A percentile compares a stretch with the other conserved stretches of the same genome.
These are phyloP conservation scores for Lactifluus subvellereus DNA, from an alignment of 768 basidiomycete genomes.

Conservation along the genomic window DNA sequence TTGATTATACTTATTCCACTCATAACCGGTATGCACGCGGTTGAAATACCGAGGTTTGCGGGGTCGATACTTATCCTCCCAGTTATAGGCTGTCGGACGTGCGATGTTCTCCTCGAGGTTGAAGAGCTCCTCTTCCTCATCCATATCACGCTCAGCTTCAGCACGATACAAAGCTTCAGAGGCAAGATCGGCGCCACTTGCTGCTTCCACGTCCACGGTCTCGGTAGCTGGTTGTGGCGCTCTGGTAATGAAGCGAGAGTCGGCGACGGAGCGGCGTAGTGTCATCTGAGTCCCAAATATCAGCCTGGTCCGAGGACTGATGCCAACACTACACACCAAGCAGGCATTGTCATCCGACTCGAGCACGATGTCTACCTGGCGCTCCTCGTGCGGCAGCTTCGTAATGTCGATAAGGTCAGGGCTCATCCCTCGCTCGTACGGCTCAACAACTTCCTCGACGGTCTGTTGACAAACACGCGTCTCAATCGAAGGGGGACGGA, in stretches of 20 bases:
- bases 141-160: constrained; percentile 87
- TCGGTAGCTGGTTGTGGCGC: constrained; percentile 55
- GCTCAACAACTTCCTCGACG: constrained; percentile 60
- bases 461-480: constrained; percentile 33
- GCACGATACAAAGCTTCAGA: constrained; percentile 88
- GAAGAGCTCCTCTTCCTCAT: constrained; percentile 94
- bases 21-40: constrained; percentile 97
- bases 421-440: constrained; percentile 83
- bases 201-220: constrained; percentile 47
- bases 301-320: constrained; percentile 3
- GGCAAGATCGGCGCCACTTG: constrained; percentile 67
- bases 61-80: constrained; percentile 98
- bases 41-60: constrained; percentile 98
- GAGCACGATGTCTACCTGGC: constrained; percentile 71
- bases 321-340: constrained; percentile 36
- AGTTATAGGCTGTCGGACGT: constrained; percentile 84
- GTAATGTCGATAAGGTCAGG: constrained; percentile 70
- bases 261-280: constrained; percentile 74
- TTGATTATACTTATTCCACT: constrained; percentile 99
- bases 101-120: constrained; percentile 86
- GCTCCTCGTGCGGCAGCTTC: constrained; percentile 67
- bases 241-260: constrained; percentile 85
- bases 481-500: constrained; percentile 35
- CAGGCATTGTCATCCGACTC: constrained; percentile 56
- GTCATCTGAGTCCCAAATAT: constrained; percentile 49